Base-by-base conservation (phyloP, 2,329 filamentous ascomycete species). In the Colletotrichum eremochloae region DNA sequence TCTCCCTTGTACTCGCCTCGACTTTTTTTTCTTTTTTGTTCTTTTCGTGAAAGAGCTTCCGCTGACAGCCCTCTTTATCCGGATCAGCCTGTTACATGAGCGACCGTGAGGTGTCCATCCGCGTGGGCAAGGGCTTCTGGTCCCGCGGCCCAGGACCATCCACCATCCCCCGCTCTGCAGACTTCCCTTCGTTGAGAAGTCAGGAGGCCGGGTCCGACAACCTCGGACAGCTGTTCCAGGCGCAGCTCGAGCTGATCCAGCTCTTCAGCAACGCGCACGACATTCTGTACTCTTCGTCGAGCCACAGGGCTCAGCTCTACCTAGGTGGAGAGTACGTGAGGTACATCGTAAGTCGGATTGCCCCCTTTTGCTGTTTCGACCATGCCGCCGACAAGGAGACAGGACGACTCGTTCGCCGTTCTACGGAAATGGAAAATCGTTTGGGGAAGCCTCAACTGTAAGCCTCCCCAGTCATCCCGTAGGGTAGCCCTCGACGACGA, bases 221-320 rank as follows among this genome's bases (percentile, higher is more conserved):
- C 76, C 89, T 91, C 74, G 90, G 90, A 0, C 87, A 89, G 63
- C 89, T 93, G 12, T 92, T 93, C 75, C 91, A 93, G 75, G 92
- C 92, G 0, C 92, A 90, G 33, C 81, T 94, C 8, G 92, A 94
- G 76, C 82, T 94, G 33, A 94, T 91, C 0, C 89, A 93, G 75
- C 84, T 94, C 1, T 93, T 93, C 77, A 91, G 90, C 29, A 94
- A 93, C 75, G 91, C 93, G 0, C 92, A 94, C 69, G 92, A 94
- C 76, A 90, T 93, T 0, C 81, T 94, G 1, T 94, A 94, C 78
- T 92, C 91, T 0, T 92, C 92, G 8, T 91, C 91, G 63, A 89
- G 90, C 24, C 90, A 91, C 53, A 91, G 90, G 68, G 91, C 91
- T 78, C 89, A 93, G 69, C 88, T 91, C 73, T 92, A 93, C 81